A percentile compares a stretch with the other conserved stretches of the same genome.
Evolutionary conservation across 768 basidiomycete genomes (phyloP).

Genomic region (Tulasnella sp.): DNA sequence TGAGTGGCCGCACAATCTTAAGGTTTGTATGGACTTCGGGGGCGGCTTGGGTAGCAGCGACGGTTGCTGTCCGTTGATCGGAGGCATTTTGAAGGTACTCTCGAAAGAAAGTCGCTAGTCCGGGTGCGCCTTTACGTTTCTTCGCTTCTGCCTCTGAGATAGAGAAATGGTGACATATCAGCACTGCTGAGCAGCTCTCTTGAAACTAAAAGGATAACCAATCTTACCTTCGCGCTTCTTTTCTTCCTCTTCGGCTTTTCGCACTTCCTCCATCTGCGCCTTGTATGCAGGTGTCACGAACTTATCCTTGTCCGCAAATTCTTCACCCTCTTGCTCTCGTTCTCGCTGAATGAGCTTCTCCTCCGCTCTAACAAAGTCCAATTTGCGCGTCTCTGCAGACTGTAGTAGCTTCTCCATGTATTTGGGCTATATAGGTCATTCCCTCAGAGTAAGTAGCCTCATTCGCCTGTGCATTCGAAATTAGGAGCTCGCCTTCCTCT

Average conservation of each 20-base stretch:
- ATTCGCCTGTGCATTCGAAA: too few species aligned
- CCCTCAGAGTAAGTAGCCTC: too few species aligned
- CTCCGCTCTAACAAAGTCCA: constrained; percentile 87
- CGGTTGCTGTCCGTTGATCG: constrained; percentile 71
- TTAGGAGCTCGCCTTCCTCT: constrained; percentile 53
- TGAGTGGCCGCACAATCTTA: constrained; percentile 62
- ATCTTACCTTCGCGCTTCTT: constrained; percentile 67
- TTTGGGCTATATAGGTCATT: constrained; percentile 56
- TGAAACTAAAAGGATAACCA: constrained; percentile 9
- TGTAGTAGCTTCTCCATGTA: constrained; percentile 73
- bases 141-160: constrained; percentile 44
- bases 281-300: constrained; percentile 98
- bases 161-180: background rate
- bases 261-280: constrained; percentile 87
- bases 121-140: constrained; percentile 47
- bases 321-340: constrained; percentile 83
- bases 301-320: constrained; percentile 89
- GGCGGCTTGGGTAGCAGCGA: constrained; percentile 47
- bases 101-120: constrained; percentile 80
- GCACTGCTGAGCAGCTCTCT: background rate
- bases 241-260: constrained; percentile 89
- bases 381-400: constrained; percentile 73
- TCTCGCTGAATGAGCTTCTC: constrained; percentile 96
- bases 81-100: constrained; percentile 59
- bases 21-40: constrained; percentile 48